Percentiles rank a stretch among this genome's conserved stretches.
Evolutionary conservation across 768 basidiomycete genomes (phyloP).

Genomic region (Hemileccinum rubropunctum): DNA sequence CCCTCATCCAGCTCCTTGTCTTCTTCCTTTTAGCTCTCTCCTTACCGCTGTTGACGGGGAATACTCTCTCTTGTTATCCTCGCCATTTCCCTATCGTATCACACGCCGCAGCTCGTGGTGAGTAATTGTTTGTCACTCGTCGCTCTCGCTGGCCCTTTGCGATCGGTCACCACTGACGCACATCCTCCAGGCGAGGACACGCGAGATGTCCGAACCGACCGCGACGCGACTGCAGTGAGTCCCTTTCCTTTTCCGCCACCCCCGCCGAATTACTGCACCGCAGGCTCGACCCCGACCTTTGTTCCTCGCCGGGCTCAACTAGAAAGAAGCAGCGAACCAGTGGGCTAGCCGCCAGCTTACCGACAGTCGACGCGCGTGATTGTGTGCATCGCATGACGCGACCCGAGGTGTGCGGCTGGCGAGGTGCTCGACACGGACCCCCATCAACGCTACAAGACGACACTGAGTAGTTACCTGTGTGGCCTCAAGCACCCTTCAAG

Average conservation of each 20-base stretch:
- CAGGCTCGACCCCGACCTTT: background rate
- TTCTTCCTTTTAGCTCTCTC: background rate
- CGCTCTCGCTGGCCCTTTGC: background rate
- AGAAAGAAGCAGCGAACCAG: background rate
- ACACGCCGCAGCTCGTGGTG: too few species aligned
- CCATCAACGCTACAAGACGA: background rate
- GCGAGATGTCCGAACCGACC: constrained; percentile 1
- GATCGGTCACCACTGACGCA: background rate
- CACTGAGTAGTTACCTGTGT: background rate
- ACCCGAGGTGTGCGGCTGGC: too few species aligned
- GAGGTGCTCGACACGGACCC: too few species aligned
- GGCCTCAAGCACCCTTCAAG: background rate
- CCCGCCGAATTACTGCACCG: background rate
- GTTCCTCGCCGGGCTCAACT: background rate
- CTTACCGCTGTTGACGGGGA: background rate
- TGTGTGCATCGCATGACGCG: too few species aligned
- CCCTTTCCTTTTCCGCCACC: background rate
- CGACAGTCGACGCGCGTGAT: too few species aligned
- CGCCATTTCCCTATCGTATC: too few species aligned
- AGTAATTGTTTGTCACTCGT: background rate
- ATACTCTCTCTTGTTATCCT: background rate
- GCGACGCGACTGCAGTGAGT: too few species aligned
- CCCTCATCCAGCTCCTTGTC: background rate
- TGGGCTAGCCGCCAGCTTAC: background rate
- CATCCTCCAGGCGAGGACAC: background rate